Base-by-base conservation (phyloP, 1,284 basidiomycete genomes). In the Boletus mariae region DNA sequence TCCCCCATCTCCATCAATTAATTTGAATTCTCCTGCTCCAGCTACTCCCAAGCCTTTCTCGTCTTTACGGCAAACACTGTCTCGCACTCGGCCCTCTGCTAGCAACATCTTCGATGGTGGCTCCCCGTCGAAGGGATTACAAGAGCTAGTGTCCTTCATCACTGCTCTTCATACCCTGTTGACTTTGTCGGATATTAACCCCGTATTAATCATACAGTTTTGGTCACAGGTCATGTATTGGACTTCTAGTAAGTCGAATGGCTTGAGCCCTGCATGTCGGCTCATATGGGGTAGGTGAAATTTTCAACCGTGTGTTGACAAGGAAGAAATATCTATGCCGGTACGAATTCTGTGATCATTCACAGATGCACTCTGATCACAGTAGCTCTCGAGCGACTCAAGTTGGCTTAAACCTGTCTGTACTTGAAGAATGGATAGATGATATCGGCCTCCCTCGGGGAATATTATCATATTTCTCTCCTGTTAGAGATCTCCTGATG, bases 151-250 rank as follows among this genome's bases (percentile, higher is more conserved):
- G 17, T 80, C 87, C 1, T 87, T 97, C 62, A 79, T 99, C 43
- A 91, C 92, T 1, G 89, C 91, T n/a, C 78, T 97, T 2, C 86
- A 98, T 56, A 85, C 90, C 15, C 73, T 98, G 31, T 77, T 99
- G 11, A 84, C 87, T 45, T 75, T 94, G 20, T 93, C 95, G 58
- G 90, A 96, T 57, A 83, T 98, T 59, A 98, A 98, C 65, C 95
- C 96, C 10, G 87, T 83, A 2, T 78, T 98, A 44, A 87, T 89
- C 55, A 85, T 90, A 13, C 96, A 99, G 68, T 80, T 94, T 43
- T 95, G 95, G 82, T 96, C 94, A 1, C 96, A 99, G 72, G 85
- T 97, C 17, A 86, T 95, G 74, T 96, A 93, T 66, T 96, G 93
- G 93, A 86, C 86, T 45, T 82, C 87, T 26, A 89, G 89, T 90